Base-by-base conservation (phyloP, 2,329 filamentous ascomycete species). In the Grosmannia huntii region DNA sequence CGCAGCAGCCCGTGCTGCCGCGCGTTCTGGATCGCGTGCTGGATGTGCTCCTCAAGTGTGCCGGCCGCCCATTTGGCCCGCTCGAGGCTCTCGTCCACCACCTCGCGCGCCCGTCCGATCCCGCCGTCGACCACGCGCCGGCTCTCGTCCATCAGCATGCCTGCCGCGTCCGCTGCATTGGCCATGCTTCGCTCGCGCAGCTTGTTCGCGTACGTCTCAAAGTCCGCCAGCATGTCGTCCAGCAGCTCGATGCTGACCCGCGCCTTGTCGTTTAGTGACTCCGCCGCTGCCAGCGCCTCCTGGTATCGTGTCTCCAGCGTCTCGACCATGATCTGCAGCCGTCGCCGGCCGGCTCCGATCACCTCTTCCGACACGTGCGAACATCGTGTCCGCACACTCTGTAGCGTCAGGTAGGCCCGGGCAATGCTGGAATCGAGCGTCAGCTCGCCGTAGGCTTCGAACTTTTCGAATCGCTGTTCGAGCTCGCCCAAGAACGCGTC, bases 261-360 rank as follows among this genome's bases (percentile, higher is more conserved):
- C 3, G 92, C 90, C 74, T 97, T 97, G 65, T 96, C 90, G 66
- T 94, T 90, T 65, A 97, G 73, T 0, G 90, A 91, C 68, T 89
- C 91, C 63, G 91, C 90, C 2, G 87, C 88, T 19, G 82, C 85
- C 62, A 99, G 73, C 1, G 88, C 90, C 65, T 94, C 89, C 62
- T 95, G 86, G 71, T 96, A 99, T 62, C 89, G 81, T 31, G 80
- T 80, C 70, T 99, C 94, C 16, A 99, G 76, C 0, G 90, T 96
- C 66, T 97, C 92, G 38, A 99, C 90, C 75, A 97, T 85, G 60
- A 97, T 83, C 63, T 89, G 87, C 60, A 95, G 84, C 61, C 90
- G 82, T 63, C 89, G 83, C 56, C 89, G 85, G 25, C 94, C 91
- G 44, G 88, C 89, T 59, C 90, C 94, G 64, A 97, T 83, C 53